Conservation (phyloP, 2,329 filamentous ascomycete species). For the Cryphonectria naterciae region DNA sequence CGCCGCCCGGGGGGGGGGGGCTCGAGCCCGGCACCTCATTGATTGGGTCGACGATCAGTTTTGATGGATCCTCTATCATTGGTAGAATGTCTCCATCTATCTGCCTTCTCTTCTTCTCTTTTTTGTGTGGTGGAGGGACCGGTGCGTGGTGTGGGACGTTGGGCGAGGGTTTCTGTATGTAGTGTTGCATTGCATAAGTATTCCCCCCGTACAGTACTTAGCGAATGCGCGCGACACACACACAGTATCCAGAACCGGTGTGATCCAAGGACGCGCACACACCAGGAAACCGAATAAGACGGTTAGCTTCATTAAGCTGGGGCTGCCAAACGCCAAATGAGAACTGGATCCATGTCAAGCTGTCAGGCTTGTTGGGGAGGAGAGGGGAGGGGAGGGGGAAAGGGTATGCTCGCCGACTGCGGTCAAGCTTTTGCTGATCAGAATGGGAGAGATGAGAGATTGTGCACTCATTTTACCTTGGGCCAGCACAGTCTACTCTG, state of each 20-base stretch:
- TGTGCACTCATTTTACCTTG: neutral
- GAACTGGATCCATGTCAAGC: neutral
- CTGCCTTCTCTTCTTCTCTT: neutral
- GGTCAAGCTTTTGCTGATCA: neutral
- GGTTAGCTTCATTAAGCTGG: neutral
- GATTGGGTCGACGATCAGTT: neutral
- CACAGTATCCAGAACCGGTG: neutral
- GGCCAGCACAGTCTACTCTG: neutral
- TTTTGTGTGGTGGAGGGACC: neutral
- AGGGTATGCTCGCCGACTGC: neutral
- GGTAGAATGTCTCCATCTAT: neutral
- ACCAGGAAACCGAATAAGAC: neutral
- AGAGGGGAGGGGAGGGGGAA: too few species aligned
- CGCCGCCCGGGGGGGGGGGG: neutral
- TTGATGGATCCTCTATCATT: neutral
- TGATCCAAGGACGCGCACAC: neutral
- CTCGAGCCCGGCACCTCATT: neutral
- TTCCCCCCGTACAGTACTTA: neutral
- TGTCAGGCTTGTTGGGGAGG: neutral
- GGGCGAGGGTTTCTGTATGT: neutral
- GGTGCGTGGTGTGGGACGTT: neutral
- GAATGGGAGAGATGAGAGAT: neutral
- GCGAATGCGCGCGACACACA: neutral
- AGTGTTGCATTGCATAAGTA: conserved; percentile 8
- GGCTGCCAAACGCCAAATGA: neutral